phyloP scores from a whole-genome alignment of 768 basidiomycete genomes.

The Boletales sp. region DNA sequence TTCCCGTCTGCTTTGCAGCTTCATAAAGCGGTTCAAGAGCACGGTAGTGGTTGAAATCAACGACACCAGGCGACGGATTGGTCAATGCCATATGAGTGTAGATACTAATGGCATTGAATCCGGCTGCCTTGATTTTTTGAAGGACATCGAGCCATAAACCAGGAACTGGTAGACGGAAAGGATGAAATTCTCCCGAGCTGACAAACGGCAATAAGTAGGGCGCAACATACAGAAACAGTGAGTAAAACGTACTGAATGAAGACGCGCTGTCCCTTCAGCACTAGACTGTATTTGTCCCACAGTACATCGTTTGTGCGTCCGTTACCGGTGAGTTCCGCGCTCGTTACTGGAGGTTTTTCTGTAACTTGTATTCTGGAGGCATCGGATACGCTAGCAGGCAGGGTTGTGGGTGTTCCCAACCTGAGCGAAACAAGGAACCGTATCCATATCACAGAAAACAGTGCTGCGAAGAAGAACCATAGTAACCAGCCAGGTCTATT shows the following conservation, averaged over 20 bases:
- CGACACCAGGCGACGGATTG: constrained; percentile 68
- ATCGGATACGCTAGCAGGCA: not conserved
- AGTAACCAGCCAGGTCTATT: constrained; percentile 1
- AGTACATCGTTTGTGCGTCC: constrained; percentile 37
- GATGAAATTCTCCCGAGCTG: constrained; percentile 84
- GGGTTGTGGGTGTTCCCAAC: not conserved
- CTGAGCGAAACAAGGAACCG: constrained; percentile 12
- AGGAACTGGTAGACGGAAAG: constrained; percentile 77
- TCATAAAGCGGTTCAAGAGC: constrained; percentile 69
- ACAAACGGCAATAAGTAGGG: not conserved
- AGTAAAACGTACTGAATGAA: constrained; percentile 59
- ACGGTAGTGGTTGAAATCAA: constrained; percentile 72
- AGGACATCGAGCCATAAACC: constrained; percentile 80
- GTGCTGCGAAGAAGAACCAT: constrained; percentile 15
- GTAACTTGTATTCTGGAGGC: not conserved
- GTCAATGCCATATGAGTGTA: constrained; percentile 79
- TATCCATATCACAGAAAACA: constrained; percentile 14
- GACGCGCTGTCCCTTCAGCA: constrained; percentile 64
- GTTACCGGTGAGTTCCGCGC: constrained; percentile 21
- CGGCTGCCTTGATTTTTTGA: constrained; percentile 77
- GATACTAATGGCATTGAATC: constrained; percentile 73
- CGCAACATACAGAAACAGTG: not conserved
- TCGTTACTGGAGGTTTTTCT: constrained; percentile 1
- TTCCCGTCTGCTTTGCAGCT: constrained; percentile 66
- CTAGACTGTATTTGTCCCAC: constrained; percentile 72